Evolutionary conservation across 768 basidiomycete genomes (phyloP), one percentile per base, ranked within the genome.

Genomic region (Russula compacta): DNA sequence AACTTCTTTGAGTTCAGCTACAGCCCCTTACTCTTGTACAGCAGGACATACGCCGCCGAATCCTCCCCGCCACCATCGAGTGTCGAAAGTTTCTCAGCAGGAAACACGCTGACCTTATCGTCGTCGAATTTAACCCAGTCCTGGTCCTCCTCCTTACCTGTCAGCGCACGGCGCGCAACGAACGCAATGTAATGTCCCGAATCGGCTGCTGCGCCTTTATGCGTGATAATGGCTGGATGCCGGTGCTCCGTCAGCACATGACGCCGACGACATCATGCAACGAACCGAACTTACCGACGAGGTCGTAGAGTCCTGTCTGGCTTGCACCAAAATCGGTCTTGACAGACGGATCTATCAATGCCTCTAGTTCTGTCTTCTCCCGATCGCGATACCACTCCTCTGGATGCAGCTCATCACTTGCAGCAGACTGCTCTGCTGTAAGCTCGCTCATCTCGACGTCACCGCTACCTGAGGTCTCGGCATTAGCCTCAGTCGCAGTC

Each of bases 41-140:
- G 74, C 69, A 97, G 72, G 66, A 97, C 89, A 74, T 95, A 95
- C 42, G 93, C 92, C 42, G 84, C 81, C 58, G 89, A 88, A 72
- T 94, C 92, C 75, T 95, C 89, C 5, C 84, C 95, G 63, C 95
- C 95, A 6, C 95, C 95, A 64, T 95, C 93, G 59, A 98, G 79
- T 8, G 84, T 84, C 32, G 80, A 69, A 61, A 99, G 75, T 74
- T 92, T 95, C 71, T 94, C 93, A 72, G 80, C 81, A 1, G 84
- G 84, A 72, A 98, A 95, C 56, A 86, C 66, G 17, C 91, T 87
- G 42, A 92, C 95, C 74, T 92, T 95, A 65, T 95, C 92, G 67
- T 98, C 94, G 68, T 98, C 95, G 69, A 95, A 98, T 75, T 95
- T 95, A 76, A 88, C 91, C 95, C 95, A 90, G 69, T 88, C 87